Evolutionary conservation across 2,329 filamentous ascomycete genomes (phyloP).

Genomic region (Diaporthe citrichinensis): DNA sequence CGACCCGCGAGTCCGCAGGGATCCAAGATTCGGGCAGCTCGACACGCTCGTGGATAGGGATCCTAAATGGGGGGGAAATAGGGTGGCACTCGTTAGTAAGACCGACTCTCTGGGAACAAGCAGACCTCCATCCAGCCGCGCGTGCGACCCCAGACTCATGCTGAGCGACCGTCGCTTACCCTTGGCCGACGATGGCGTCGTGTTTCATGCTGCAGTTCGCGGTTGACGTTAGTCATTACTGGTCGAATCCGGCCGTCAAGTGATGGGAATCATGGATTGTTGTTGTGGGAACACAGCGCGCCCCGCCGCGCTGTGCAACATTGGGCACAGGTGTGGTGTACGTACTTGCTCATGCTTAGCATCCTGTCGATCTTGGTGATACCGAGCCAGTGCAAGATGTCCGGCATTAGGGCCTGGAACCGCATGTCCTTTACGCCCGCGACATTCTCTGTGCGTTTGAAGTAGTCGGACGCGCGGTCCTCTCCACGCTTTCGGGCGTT

Average conservation of each 20-base stretch:
- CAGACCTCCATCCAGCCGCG: slow-evolving; percentile 4
- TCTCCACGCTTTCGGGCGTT: slow-evolving; percentile 85
- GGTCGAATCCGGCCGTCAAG: slow-evolving; percentile 29
- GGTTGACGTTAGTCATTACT: slow-evolving; percentile 32
- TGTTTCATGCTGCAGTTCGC: slow-evolving; percentile 80
- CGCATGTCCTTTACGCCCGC: slow-evolving; percentile 97
- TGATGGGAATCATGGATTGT: background rate
- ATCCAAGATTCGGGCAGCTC: slow-evolving; percentile 96
- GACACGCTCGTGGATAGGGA: slow-evolving; percentile 89
- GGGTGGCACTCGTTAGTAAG: slow-evolving; percentile 41
- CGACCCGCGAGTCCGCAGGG: slow-evolving; percentile 93
- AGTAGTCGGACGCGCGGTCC: slow-evolving; percentile 91
- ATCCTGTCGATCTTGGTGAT: slow-evolving; percentile 99
- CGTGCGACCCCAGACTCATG: slow-evolving; percentile 11
- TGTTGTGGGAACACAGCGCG: background rate
- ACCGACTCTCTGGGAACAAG: background rate
- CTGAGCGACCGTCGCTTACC: slow-evolving; percentile 60
- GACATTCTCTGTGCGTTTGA: slow-evolving; percentile 97
- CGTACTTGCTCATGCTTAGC: slow-evolving; percentile 97
- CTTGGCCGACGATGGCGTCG: slow-evolving; percentile 88
- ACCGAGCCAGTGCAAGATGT: slow-evolving; percentile 97
- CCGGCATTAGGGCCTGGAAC: slow-evolving; percentile 98
- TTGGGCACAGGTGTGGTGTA: slow-evolving; percentile 41
- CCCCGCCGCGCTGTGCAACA: background rate
- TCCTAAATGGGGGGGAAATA: slow-evolving; percentile 59